Conservation (phyloP, 345 rosid genomes). For the Lagerstroemia speciosa region DNA sequence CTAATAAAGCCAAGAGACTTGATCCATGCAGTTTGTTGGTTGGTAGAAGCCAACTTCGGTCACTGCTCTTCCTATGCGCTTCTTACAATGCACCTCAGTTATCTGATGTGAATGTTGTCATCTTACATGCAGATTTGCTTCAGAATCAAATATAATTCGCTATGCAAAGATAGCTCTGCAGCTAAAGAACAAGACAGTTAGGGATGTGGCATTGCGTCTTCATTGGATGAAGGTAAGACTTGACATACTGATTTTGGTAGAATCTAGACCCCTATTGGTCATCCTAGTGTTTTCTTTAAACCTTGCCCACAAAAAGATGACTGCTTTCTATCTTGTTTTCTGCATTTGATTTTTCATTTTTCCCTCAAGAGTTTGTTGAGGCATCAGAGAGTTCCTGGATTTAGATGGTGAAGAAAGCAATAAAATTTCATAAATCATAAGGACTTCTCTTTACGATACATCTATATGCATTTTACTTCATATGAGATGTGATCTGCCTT, state of each 20-base stretch:
- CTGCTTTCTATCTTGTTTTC: neutral
- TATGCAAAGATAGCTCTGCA: conserved; percentile 58
- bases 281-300: neutral
- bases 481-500: neutral
- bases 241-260: neutral
- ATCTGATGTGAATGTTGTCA: neutral
- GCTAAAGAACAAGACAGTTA: conserved; percentile 45
- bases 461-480: neutral
- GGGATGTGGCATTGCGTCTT: conserved; percentile 81
- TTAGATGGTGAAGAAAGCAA: neutral
- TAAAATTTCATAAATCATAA: neutral
- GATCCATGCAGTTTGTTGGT: neutral
- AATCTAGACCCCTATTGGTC: neutral
- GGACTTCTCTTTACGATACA: neutral
- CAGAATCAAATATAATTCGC: conserved; percentile 27
- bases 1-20: neutral
- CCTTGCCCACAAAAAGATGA: neutral
- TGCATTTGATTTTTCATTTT: neutral
- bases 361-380: neutral
- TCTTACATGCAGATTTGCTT: conserved; percentile 31
- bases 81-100: neutral
- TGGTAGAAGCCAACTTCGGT: neutral
- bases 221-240: conserved; percentile 52
- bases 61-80: neutral
- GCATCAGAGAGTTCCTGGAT: neutral